Evolutionary conservation across 495 filamentous ascomycete species (phyloP).

Genomic region (Penicillium antarcticum): DNA sequence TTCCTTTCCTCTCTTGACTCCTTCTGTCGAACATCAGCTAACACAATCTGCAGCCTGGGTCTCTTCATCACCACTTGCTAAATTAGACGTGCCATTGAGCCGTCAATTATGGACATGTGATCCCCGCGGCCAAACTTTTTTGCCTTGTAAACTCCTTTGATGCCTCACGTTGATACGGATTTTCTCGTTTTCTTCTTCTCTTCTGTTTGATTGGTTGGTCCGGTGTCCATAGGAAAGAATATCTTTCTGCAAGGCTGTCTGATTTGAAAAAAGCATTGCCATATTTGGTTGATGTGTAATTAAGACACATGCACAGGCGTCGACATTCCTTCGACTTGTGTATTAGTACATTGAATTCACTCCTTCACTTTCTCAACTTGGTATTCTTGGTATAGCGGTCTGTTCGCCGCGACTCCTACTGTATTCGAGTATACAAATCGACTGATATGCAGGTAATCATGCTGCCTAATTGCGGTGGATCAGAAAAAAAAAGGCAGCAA

Average conservation of each 20-base stretch:
- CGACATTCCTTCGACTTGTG: neutral
- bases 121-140: neutral
- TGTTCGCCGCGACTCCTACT: neutral
- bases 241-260: neutral
- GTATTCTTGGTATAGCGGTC: neutral
- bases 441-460: neutral
- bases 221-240: neutral
- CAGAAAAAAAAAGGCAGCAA: neutral
- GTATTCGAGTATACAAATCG: neutral
- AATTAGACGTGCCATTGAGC: neutral
- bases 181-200: slow-evolving; percentile 7
- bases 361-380: neutral
- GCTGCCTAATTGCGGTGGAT: slow-evolving; percentile 1
- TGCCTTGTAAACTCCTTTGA: slow-evolving; percentile 7
- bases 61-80: slow-evolving; percentile 60
- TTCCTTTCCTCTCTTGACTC: slow-evolving; percentile 1
- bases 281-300: slow-evolving; percentile 4
- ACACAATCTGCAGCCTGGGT: slow-evolving; percentile 44
- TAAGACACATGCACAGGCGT: neutral
- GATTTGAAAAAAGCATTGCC: slow-evolving; percentile 1
- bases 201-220: neutral
- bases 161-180: slow-evolving; percentile 5
- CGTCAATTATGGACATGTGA: neutral
- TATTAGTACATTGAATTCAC: slow-evolving; percentile 6
- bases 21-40: slow-evolving; percentile 14